Evolutionary conservation across 108 stramenopile genomes (phyloP).

Genomic region (Pseudonitzschia multistriata): DNA sequence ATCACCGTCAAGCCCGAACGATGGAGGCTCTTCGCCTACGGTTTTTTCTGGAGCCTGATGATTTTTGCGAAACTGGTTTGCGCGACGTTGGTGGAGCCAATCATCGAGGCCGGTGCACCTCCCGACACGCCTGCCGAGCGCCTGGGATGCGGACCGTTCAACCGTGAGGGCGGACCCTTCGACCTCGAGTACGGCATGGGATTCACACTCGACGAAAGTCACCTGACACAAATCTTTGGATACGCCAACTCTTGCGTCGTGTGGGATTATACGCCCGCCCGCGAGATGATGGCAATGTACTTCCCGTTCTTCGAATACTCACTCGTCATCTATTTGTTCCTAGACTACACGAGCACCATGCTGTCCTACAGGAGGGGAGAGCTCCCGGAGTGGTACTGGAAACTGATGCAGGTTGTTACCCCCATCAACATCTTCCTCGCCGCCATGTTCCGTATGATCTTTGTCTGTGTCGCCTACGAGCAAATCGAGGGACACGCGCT

Average conservation of each 20-base stretch:
- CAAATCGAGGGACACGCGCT: background rate
- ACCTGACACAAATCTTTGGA: background rate
- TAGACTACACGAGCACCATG: slow-evolving; percentile 13
- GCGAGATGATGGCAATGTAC: slow-evolving; percentile 28
- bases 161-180: slow-evolving; percentile 1
- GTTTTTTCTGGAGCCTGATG: slow-evolving; percentile 9
- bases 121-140: background rate
- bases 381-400: slow-evolving; percentile 19
- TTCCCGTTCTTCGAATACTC: slow-evolving; percentile 35
- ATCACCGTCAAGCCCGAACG: background rate
- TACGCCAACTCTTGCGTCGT: background rate
- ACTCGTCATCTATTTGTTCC: slow-evolving; percentile 23
- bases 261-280: slow-evolving; percentile 31
- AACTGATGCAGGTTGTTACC: slow-evolving; percentile 6
- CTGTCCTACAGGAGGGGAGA: slow-evolving; percentile 22
- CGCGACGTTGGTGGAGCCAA: background rate
- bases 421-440: slow-evolving; percentile 17
- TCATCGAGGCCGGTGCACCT: slow-evolving; percentile 2
- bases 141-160: slow-evolving; percentile 11
- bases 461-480: slow-evolving; percentile 23
- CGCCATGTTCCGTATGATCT: slow-evolving; percentile 25
- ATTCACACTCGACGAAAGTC: background rate
- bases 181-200: background rate
- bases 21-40: background rate
- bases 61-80: background rate